Percentiles rank a stretch among this genome's conserved stretches.
phyloP scores from a whole-genome alignment of 805 yeast species.

The Huiozyma sinensis region DNA sequence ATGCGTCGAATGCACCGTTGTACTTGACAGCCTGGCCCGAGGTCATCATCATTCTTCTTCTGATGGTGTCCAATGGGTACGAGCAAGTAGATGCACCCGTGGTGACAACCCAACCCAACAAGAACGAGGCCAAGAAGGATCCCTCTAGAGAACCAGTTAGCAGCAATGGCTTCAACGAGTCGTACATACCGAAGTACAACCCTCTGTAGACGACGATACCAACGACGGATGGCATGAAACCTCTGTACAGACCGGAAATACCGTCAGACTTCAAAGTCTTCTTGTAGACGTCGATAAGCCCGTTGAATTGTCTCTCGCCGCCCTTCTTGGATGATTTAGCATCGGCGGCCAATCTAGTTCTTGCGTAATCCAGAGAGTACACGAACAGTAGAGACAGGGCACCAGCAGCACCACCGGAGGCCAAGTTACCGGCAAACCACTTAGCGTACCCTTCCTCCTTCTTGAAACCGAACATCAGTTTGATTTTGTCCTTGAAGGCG shows the following conservation, averaged over 20 bases:
- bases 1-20: conserved; percentile 90
- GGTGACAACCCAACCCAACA: conserved; percentile 95
- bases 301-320: conserved; percentile 96
- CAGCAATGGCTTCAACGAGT: conserved; percentile 90
- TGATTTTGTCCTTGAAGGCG: conserved; percentile 96
- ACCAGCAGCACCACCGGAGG: conserved; percentile 97
- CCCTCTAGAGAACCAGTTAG: conserved; percentile 92
- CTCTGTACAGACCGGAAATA: conserved; percentile 97
- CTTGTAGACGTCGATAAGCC: conserved; percentile 92
- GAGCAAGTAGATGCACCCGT: conserved; percentile 98
- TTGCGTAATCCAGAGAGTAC: conserved; percentile 92
- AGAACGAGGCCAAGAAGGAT: conserved; percentile 89
- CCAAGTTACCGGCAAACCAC: conserved; percentile 94
- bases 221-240: conserved; percentile 96
- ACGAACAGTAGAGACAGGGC: conserved; percentile 87
- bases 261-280: conserved; percentile 94
- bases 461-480: conserved; percentile 93
- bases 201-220: conserved; percentile 99
- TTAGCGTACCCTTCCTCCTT: conserved; percentile 82
- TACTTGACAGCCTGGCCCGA: conserved; percentile 98
- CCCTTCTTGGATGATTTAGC: conserved; percentile 51
- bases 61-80: conserved; percentile 97
- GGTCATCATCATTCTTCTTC: conserved; percentile 99
- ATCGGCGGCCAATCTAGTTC: conserved; percentile 96
- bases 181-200: conserved; percentile 96